Conservation (phyloP, 768 basidiomycete species). For the Cystofilobasidium ferigula region DNA sequence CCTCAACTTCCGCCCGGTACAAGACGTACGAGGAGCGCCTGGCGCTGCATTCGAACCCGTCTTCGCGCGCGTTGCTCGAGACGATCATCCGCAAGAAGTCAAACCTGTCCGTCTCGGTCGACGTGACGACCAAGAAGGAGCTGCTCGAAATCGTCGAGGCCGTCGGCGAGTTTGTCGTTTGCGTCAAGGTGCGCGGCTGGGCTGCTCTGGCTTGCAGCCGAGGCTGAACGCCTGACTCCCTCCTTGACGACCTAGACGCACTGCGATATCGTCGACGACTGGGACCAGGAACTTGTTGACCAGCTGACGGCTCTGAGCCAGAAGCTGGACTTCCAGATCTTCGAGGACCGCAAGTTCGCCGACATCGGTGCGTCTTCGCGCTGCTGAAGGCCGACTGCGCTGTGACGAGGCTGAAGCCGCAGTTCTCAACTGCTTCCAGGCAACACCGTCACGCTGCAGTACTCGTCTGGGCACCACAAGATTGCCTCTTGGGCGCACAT, state of each 20-base stretch:
- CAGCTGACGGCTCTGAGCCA: slow-evolving; percentile 57
- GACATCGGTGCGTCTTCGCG: slow-evolving; percentile 73
- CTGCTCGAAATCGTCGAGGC: slow-evolving; percentile 75
- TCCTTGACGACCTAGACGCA: slow-evolving; percentile 62
- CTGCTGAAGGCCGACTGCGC: neutral
- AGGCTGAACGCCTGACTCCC: too few species aligned
- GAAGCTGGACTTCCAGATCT: slow-evolving; percentile 87
- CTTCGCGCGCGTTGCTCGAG: slow-evolving; percentile 65
- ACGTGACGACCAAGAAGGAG: slow-evolving; percentile 68
- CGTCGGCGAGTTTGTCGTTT: slow-evolving; percentile 80
- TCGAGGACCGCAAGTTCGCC: slow-evolving; percentile 97
- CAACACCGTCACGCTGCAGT: slow-evolving; percentile 90
- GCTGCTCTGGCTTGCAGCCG: too few species aligned
- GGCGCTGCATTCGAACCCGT: slow-evolving; percentile 48
- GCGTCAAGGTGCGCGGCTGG: slow-evolving; percentile 63
- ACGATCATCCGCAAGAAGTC: slow-evolving; percentile 76
- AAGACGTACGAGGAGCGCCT: neutral
- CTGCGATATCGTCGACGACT: slow-evolving; percentile 89
- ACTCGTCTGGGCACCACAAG: slow-evolving; percentile 80
- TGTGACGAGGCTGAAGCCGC: neutral
- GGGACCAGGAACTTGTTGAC: slow-evolving; percentile 58
- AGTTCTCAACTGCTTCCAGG: too few species aligned
- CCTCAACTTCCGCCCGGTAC: neutral
- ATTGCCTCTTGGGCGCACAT: slow-evolving; percentile 94
- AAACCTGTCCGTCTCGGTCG: slow-evolving; percentile 91